Base-by-base conservation (phyloP, 192 early-diverging fungal species). In the Ambispora gerdemannii region DNA sequence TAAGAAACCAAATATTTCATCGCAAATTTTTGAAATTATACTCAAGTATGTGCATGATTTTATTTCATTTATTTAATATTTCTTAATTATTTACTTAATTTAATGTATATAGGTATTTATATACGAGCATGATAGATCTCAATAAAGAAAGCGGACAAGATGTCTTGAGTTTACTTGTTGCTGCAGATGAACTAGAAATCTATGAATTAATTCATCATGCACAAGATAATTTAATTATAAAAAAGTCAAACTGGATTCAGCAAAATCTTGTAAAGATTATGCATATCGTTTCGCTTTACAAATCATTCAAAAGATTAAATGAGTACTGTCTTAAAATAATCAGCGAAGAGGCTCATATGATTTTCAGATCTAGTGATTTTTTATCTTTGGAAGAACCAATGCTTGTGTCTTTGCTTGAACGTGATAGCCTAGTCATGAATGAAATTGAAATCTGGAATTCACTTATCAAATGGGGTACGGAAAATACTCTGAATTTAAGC, bases 61-160 rank as follows among this genome's bases (percentile, higher is more conserved):
- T 55, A 25, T 20, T 22, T 25, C 3, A 4, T 27, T 6, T 53
- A n/a, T n/a, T n/a, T n/a, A n/a, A n/a, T n/a, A n/a, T n/a, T n/a
- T n/a, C n/a, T n/a, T n/a, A n/a, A n/a, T n/a, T n/a, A n/a, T n/a
- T n/a, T n/a, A n/a, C n/a, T n/a, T n/a, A n/a, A n/a, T n/a, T n/a
- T n/a, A n/a, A n/a, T n/a, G n/a, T n/a, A n/a, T 66, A 22, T 59
- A 70, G 68, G 27, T 70, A 70, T 33, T 59, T 70, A 22, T 70
- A 70, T 70, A 70, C 51, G 13, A 56, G 68, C 2, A 31, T 3
- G 19, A 31, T 70, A 19, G 28, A 7, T 28, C 31, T 70, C 20
- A 34, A 58, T 49, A 70, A 56, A 60, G 24, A 51, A 30, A 27
- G n/a, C 3, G 68, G 22, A 31, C 24, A 15, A 60, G 68, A 70